Evolutionary conservation across 2,329 filamentous ascomycete genomes (phyloP), one percentile per base, ranked within the genome.

Genomic region (Nothophoma quercina): DNA sequence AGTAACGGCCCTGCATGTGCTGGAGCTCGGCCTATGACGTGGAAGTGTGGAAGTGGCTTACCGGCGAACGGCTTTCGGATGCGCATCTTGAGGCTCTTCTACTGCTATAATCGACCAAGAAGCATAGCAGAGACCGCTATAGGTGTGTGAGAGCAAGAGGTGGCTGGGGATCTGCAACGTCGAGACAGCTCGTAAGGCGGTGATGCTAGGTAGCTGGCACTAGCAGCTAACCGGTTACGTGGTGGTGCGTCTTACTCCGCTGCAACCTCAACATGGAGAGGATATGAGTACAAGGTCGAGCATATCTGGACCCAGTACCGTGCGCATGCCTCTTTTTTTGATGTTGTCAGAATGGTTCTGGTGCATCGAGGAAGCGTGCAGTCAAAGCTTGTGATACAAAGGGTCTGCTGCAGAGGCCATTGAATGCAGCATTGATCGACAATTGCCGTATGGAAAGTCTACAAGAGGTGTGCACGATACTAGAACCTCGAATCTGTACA

Each of bases 11-110:
- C 53, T 49, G 49, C 30, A 53, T 42, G 48, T 55, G 38, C 44
- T 48, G 56, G 40, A 59, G 49, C 51, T 51, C n/a, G 35, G 12
- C 49, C 55, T 54, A 59, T 54, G 55, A 56, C 51, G 56, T 60
- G 43, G 42, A 30, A 15, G 15, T 12, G 22, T 15, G 26, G 41
- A 34, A 39, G 32, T 35, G 56, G 79, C 85, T 69, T 80, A 95
- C 93, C 90, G 78, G 91, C 91, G 72, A 96, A 96, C 48, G 90
- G 89, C 67, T 92, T 85, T 70, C 93, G 86, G 79, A 97, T 91
- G 76, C 90, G 89, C 89, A 96, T 95, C 3, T 32, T 54, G 42
- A 10, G 1, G 12, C 23, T 36, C 9, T 25, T n/a, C 9, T 9
- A 34, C 21, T 38, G 58, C 46, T 63, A 58, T 52, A 46, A 56